Base-by-base conservation (phyloP, 1,284 basidiomycete genomes). In the Ceratobasidium theobromae region DNA sequence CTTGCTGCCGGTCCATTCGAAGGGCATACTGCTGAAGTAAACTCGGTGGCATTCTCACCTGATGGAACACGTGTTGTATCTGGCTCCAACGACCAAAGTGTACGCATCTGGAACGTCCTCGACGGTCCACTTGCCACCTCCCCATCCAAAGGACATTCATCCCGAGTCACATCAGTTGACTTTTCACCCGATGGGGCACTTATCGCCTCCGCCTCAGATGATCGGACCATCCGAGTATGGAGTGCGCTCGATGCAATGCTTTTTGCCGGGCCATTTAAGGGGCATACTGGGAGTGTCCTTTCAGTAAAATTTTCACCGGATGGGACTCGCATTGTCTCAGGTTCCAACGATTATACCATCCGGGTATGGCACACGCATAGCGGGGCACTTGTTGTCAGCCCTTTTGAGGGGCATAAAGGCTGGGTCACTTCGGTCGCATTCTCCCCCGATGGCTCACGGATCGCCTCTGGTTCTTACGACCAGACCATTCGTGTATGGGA, bases 401-500 rank as follows among this genome's bases (percentile, higher is more conserved):
- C n/a, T n/a, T n/a, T n/a, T n/a, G n/a, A n/a, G n/a, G 32, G 41
- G 11, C 41, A 57, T n/a, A 49, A 6, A 14, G 21, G 30, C 11
- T 9, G 14, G n/a, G 41, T 48, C 14, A 18, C 9, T 52, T 40
- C 32, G 6, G 38, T 48, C 14, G 14, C 16, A 23, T 28, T 57
- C 28, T 57, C 32, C 48, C n/a, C 41, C 14, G 35, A 57, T 48
- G 41, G 35, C n/a, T 12, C 14, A 23, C n/a, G 8, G 38, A 48
- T 57, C 6, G 41, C 54, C 16, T 48, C 32, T n/a, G 38, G 32
- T 33, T 40, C 54, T 23, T 9, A 8, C 21, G 35, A 57, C 16
- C 41, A 49, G 9, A n/a, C 54, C 23, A 57, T 57, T 35, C 16
- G 27, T 14, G n/a, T 65, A 14, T 57, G 52, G 53, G 49, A 65